Evolutionary conservation across 441 rosid genomes (phyloP).

Genomic region (Erysimum pusillum): DNA sequence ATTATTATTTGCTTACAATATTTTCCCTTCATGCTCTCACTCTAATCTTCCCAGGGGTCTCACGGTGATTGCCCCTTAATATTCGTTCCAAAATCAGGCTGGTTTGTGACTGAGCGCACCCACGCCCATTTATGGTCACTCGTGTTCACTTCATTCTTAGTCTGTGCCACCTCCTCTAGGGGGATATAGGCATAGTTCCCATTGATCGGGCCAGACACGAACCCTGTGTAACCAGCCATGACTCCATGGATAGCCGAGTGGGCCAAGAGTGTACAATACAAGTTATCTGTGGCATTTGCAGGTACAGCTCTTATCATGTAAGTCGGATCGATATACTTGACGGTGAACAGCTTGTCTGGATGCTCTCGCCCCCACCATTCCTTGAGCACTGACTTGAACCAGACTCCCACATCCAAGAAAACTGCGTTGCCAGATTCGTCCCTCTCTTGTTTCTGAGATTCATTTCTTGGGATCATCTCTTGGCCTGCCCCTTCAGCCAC

Average conservation of each 20-base stretch:
- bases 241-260: constrained; percentile 92
- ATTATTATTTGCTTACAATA: constrained; percentile 35
- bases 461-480: constrained; percentile 74
- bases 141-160: constrained; percentile 68
- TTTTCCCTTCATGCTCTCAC: constrained; percentile 35
- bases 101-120: constrained; percentile 84
- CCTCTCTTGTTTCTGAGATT: constrained; percentile 69
- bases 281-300: constrained; percentile 80
- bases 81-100: constrained; percentile 69
- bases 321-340: constrained; percentile 90
- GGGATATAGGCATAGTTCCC: constrained; percentile 89
- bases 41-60: constrained; percentile 26
- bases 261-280: constrained; percentile 84
- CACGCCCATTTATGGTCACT: constrained; percentile 90
- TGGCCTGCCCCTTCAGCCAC: constrained; percentile 96
- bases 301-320: constrained; percentile 95
- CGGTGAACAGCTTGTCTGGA: constrained; percentile 71
- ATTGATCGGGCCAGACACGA: constrained; percentile 82
- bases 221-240: constrained; percentile 90
- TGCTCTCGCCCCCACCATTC: constrained; percentile 81
- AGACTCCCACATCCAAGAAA: constrained; percentile 84
- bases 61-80: constrained; percentile 13
- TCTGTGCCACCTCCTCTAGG: constrained; percentile 68
- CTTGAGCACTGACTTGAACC: constrained; percentile 81
- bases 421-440: constrained; percentile 86